Base-by-base conservation (phyloP, 345 rosid species). In the Cardiospermum halicacabum region DNA sequence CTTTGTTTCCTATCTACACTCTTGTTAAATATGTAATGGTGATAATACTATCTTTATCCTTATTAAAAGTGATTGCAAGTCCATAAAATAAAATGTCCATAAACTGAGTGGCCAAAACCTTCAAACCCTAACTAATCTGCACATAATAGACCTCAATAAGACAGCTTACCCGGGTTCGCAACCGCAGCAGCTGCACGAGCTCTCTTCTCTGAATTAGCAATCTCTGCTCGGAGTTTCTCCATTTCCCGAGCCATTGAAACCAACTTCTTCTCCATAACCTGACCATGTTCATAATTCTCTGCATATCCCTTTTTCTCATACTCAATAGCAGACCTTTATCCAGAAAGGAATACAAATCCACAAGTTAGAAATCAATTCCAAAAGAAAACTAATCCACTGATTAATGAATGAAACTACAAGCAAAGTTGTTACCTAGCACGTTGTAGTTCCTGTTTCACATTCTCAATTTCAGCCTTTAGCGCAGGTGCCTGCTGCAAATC, bases 301-400 rank as follows among this genome's bases (percentile, higher is more conserved):
- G 99, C 97, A 66, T 86, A 91, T 62, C 95, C 92, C 82, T 94
- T 94, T 89, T 94, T 94, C 81, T 94, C 99, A 74, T 80, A 79
- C 70, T 91, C 96, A 51, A 91, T 85, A 56, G 99, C 97, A 74
- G 87, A 85, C 76, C 97, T 90, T 57, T 22, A 75, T 39, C 21
- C 60, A 16, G 57, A 62, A 69, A 50, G 58, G 11, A 39, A 54
- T 28, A 39, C 16, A 47, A 22, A 26, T 19, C 48, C 36, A 53
- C 16, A 22, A 45, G 21, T 49, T 13, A 37, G 68, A 53, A 59
- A 5, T 31, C 26, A 27, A 9, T 9, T 69, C 18, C 51, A 31
- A 56, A 26, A 56, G 11, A 64, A 16, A 16, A 31, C 31, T 21
- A 51, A 25, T 58, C 19, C 32, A 60, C 15, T 27, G 30, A n/a